Evolutionary conservation across 345 rosid genomes (phyloP), one percentile per base, ranked within the genome.

Genomic region (Clarkia xantiana): DNA sequence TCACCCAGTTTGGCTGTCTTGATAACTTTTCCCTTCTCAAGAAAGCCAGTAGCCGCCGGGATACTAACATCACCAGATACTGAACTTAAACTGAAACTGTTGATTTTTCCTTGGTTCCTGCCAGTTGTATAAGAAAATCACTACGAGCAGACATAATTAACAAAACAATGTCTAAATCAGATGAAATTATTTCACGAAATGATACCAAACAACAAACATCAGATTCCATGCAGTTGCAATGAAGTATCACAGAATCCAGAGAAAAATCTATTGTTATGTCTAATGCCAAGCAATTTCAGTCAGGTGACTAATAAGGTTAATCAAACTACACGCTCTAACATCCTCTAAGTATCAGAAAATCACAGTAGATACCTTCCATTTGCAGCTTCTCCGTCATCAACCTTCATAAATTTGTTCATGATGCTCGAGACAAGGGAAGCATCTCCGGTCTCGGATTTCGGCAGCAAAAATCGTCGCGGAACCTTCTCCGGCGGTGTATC

Each of bases 401-500:
- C 81, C 69, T 67, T 89, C 13, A 66, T 86, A 67, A 89, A 82
- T 78, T 89, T 89, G 63, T 80, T 95, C 90, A 80, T 70, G 42
- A 89, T 89, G 60, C 74, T 80, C 16, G 95, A 78, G 68, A 80
- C 82, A 16, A 76, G 69, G 14, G 94, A 84, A 53, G 84, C 44
- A 8, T 71, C 80, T 16, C 65, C 65, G 11, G 38, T 44, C 23
- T 41, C 65, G 40, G 60, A 74, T 50, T 62, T 59, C 12, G 57
- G 56, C 34, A 86, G 81, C 2, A 85, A 51, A 39, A 82, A 60
- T 75, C 62, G 80, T 42, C 97, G 81, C 5, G 95, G 89, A 56
- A 67, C 80, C 64, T 88, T 88, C 77, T 84, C 95, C 62, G 97
- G 97, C 39, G 95, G 94, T 36, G 97, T 89, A 57, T 80, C 97